Conservation (phyloP, 345 rosid genomes). For the Pistacia integerrima region DNA sequence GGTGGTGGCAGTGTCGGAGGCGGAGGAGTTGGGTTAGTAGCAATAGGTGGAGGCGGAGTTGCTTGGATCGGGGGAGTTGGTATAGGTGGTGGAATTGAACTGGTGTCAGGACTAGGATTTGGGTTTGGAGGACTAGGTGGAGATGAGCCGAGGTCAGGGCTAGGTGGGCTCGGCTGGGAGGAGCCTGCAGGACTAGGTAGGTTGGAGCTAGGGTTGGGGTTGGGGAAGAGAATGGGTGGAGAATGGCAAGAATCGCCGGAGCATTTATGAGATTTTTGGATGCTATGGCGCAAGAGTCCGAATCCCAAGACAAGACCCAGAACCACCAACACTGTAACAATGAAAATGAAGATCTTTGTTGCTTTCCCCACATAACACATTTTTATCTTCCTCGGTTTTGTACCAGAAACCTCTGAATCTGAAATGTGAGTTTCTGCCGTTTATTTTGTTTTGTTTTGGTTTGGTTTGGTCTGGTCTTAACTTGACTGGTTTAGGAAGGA, state of each 20-base stretch:
- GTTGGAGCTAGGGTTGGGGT: slow-evolving; percentile 28
- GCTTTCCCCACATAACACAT: slow-evolving; percentile 98
- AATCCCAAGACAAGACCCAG: slow-evolving; percentile 70
- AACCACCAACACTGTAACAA: slow-evolving; percentile 66
- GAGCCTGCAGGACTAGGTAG: slow-evolving; percentile 24
- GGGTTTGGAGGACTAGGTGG: slow-evolving; percentile 35
- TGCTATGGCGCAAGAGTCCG: slow-evolving; percentile 59
- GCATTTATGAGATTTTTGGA: slow-evolving; percentile 45
- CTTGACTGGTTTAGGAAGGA: background rate
- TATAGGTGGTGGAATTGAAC: slow-evolving; percentile 27
- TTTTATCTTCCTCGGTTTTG: slow-evolving; percentile 8
- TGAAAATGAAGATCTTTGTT: slow-evolving; percentile 97
- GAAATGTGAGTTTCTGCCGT: slow-evolving; percentile 5
- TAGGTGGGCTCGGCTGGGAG: slow-evolving; percentile 31
- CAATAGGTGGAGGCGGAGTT: slow-evolving; percentile 30
- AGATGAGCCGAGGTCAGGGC: slow-evolving; percentile 29
- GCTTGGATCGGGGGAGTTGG: slow-evolving; percentile 12
- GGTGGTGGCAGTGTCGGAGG: slow-evolving; percentile 32
- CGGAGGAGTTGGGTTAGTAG: slow-evolving; percentile 25
- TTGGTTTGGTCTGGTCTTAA: background rate
- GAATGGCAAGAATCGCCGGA: slow-evolving; percentile 57
- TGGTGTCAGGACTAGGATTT: slow-evolving; percentile 26
- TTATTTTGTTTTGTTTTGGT: background rate
- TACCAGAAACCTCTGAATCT: slow-evolving; percentile 12
- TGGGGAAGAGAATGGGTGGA: slow-evolving; percentile 46